Evolutionary conservation across 306 rosid genomes (phyloP).

Genomic region (Dalbergia cultrata): DNA sequence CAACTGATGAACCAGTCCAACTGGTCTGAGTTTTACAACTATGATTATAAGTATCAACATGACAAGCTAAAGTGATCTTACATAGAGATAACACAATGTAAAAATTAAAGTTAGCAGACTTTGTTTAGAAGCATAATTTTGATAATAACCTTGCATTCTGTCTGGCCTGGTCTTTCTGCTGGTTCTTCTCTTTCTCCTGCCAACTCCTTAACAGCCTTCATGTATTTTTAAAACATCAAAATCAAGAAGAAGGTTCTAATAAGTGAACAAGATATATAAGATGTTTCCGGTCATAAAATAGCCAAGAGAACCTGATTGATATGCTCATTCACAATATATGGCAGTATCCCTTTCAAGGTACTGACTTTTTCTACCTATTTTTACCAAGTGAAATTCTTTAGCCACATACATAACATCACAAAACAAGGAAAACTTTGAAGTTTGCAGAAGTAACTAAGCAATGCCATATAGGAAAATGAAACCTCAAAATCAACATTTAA

Average conservation of each 20-base stretch:
- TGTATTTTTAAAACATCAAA: constrained; percentile 35
- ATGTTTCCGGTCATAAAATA: constrained; percentile 6
- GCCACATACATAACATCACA: constrained; percentile 10
- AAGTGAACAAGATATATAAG: constrained; percentile 33
- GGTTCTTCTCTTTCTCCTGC: constrained; percentile 65
- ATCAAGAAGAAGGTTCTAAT: constrained; percentile 37
- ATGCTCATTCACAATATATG: constrained; percentile 26
- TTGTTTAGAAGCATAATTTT: constrained; percentile 40
- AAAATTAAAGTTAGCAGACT: constrained; percentile 32
- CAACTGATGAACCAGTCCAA: fast-evolving
- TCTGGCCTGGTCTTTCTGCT: constrained; percentile 61
- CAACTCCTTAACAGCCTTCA: constrained; percentile 70
- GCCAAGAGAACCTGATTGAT: constrained; percentile 25
- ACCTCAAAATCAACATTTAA: constrained; percentile 19
- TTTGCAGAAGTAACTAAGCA: constrained; percentile 5
- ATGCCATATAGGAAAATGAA: constrained; percentile 31
- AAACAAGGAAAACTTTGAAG: not conserved
- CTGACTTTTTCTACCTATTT: not conserved
- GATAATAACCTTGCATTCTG: constrained; percentile 90
- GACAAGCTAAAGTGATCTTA: constrained; percentile 16
- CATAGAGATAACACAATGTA: constrained; percentile 1
- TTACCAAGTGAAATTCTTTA: constrained; percentile 20
- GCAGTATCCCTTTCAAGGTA: constrained; percentile 4
- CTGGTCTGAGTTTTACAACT: no score
- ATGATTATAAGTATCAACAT: constrained; percentile 14